Evolutionary conservation across 2,329 filamentous ascomycete species (phyloP).

Genomic region (Claviceps cyperi): DNA sequence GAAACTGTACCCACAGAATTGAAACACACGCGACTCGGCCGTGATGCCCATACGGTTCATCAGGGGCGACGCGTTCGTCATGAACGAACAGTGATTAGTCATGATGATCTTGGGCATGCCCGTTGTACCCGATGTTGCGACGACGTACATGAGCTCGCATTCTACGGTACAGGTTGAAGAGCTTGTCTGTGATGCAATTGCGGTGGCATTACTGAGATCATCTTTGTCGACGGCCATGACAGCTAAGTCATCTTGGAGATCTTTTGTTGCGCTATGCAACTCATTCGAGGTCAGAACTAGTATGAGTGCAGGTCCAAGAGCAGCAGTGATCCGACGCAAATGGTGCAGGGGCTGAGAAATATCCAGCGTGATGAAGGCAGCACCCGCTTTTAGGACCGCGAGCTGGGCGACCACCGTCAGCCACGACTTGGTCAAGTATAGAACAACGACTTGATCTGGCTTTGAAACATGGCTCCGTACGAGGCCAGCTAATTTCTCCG

Average conservation of each 20-base stretch:
- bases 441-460: not conserved
- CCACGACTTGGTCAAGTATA: not conserved
- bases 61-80: not conserved
- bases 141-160: not conserved
- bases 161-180: not conserved
- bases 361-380: not conserved
- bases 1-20: slow-evolving; percentile 2
- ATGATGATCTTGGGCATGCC: not conserved
- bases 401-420: not conserved
- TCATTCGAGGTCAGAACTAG: not conserved
- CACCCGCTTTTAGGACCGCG: not conserved
- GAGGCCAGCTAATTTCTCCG: not conserved
- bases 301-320: not conserved
- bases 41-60: not conserved
- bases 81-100: not conserved
- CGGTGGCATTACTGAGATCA: too few relatives aligned
- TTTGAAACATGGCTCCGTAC: not conserved
- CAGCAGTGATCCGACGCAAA: not conserved
- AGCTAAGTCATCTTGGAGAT: not conserved
- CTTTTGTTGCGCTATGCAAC: not conserved
- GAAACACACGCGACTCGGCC: not conserved
- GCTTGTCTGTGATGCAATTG: not conserved
- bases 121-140: not conserved
- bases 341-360: not conserved
- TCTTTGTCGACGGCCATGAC: too few relatives aligned